Percentiles rank a stretch among this genome's conserved stretches.
These are phyloP conservation scores for Phialocephala sp. DNA, from an alignment of 2,329 filamentous ascomycete genomes.

Conservation along the genomic window DNA sequence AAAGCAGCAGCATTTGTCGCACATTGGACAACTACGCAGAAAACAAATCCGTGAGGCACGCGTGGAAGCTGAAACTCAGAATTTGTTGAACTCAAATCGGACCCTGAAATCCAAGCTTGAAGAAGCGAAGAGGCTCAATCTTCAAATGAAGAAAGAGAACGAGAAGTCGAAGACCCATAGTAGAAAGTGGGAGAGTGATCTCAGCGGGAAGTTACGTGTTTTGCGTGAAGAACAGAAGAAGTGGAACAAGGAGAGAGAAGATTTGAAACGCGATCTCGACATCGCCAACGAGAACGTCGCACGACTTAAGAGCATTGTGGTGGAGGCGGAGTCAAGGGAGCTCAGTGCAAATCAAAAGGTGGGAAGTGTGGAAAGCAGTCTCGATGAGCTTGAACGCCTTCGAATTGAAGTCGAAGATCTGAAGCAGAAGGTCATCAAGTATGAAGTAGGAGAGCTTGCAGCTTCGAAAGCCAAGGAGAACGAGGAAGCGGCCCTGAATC, in stretches of 20 bases:
- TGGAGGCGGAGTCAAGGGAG: constrained; percentile 72
- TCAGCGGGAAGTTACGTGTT: constrained; percentile 68
- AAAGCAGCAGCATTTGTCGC: constrained; percentile 81
- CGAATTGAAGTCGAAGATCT: constrained; percentile 64
- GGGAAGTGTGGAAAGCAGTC: constrained; percentile 65
- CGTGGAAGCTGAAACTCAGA: constrained; percentile 81
- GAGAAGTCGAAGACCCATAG: constrained; percentile 74
- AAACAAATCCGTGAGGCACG: constrained; percentile 78
- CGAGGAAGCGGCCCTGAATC: constrained; percentile 62
- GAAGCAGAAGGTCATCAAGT: constrained; percentile 64
- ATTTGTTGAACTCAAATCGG: constrained; percentile 77
- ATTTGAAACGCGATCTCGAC: constrained; percentile 62
- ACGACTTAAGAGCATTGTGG: constrained; percentile 68
- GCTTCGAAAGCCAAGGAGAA: constrained; percentile 62
- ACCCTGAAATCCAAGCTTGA: constrained; percentile 74
- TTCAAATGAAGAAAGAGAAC: constrained; percentile 73
- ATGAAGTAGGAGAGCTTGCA: constrained; percentile 67
- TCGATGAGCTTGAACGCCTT: constrained; percentile 65
- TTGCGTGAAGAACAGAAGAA: constrained; percentile 74
- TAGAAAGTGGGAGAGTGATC: constrained; percentile 78
- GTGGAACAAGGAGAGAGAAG: constrained; percentile 62
- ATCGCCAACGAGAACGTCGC: constrained; percentile 64
- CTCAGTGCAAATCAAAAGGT: constrained; percentile 67
- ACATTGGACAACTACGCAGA: constrained; percentile 79
- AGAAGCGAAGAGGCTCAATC: constrained; percentile 73